Conservation (phyloP, 2,329 filamentous ascomycete genomes). For the Aspergillus neotritici region DNA sequence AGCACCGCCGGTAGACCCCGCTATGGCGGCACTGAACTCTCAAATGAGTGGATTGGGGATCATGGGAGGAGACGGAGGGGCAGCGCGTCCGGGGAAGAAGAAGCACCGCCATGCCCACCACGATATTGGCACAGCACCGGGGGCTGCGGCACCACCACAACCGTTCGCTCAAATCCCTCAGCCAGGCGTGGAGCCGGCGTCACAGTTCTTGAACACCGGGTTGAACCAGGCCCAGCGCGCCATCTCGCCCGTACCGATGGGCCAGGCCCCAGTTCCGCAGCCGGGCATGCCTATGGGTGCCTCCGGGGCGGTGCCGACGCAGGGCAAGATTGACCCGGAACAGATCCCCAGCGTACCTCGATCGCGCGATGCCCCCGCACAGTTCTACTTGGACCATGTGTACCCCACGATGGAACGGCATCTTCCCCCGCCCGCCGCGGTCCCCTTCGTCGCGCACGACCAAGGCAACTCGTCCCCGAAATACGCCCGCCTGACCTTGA, state of each 20-base stretch:
- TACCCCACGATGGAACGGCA: slow-evolving; percentile 96
- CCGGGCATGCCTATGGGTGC: slow-evolving; percentile 42
- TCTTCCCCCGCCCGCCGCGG: slow-evolving; percentile 77
- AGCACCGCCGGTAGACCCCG: slow-evolving; percentile 23
- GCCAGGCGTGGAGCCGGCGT: slow-evolving; percentile 49
- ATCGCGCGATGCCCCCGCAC: slow-evolving; percentile 74
- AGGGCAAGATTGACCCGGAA: slow-evolving; percentile 77
- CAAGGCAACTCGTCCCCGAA: slow-evolving; percentile 97
- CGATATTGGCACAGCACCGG: slow-evolving; percentile 56
- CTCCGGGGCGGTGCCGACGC: slow-evolving; percentile 57
- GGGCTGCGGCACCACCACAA: slow-evolving; percentile 54
- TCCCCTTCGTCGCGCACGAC: slow-evolving; percentile 89
- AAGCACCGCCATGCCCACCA: slow-evolving; percentile 94
- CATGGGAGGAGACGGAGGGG: slow-evolving; percentile 44
- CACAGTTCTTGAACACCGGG: slow-evolving; percentile 57
- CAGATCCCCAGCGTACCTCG: slow-evolving; percentile 87
- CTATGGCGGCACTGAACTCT: slow-evolving; percentile 43
- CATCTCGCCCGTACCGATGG: slow-evolving; percentile 24
- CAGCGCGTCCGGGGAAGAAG: slow-evolving; percentile 60
- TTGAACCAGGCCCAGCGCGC: slow-evolving; percentile 32
- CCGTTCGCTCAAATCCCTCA: slow-evolving; percentile 64
- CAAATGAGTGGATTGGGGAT: slow-evolving; percentile 77
- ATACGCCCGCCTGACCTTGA: slow-evolving; percentile 83
- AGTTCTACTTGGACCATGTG: slow-evolving; percentile 77
- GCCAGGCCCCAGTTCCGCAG: slow-evolving; percentile 23